Evolutionary conservation across 495 filamentous ascomycete species (phyloP).

Genomic region (Aspergillus asperescens): DNA sequence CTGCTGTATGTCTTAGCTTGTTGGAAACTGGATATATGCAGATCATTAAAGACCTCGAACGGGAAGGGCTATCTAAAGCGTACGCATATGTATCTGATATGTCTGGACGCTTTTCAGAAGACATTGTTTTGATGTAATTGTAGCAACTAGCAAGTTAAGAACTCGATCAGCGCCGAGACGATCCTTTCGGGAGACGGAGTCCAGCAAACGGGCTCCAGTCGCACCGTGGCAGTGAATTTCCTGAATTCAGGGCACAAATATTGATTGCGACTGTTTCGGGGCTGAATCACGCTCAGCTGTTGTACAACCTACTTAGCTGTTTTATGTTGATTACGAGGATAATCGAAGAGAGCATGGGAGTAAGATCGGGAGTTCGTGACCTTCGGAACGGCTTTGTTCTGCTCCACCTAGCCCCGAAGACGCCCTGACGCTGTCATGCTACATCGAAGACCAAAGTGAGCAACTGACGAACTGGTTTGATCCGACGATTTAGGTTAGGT

Average conservation of each 20-base stretch:
- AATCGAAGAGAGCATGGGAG: neutral
- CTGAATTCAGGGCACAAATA: neutral
- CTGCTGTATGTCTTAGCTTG: neutral
- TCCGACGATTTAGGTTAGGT: slow-evolving; percentile 6
- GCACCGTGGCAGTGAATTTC: neutral
- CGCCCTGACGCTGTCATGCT: neutral
- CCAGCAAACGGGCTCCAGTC: neutral
- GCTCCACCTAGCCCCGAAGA: slow-evolving; percentile 1
- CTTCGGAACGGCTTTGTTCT: neutral
- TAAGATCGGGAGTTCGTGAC: slow-evolving; percentile 3
- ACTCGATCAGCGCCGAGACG: neutral
- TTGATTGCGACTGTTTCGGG: neutral
- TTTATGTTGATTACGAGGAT: slow-evolving; percentile 11
- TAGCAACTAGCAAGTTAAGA: neutral
- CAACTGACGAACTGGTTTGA: slow-evolving; percentile 2
- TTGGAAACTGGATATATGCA: too few relatives aligned
- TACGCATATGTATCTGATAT: too few relatives aligned
- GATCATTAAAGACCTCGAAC: too few relatives aligned
- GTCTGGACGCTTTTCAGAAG: too few relatives aligned
- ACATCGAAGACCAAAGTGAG: neutral
- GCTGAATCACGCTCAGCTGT: neutral
- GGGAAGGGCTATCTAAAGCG: too few relatives aligned
- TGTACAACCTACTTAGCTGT: slow-evolving; percentile 1
- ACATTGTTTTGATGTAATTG: too few relatives aligned
- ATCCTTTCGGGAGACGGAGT: neutral